Evolutionary conservation across 192 early-diverging fungal species (phyloP), one percentile per base, ranked within the genome.

Genomic region (Coemansia sp.): DNA sequence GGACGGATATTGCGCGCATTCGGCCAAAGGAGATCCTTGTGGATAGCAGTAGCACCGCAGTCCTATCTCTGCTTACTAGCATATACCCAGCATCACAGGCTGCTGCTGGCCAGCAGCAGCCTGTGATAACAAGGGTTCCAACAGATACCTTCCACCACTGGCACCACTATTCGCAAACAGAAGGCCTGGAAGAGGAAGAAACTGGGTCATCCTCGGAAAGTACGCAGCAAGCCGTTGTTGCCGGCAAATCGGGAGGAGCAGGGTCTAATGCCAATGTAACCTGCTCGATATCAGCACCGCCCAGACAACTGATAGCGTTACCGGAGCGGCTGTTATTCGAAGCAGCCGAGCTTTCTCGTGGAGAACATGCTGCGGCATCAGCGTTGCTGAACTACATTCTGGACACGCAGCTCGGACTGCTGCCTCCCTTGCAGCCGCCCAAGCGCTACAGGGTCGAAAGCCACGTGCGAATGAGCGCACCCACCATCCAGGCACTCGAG

Each of bases 11-110:
- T 30, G 84, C 87, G 6, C 87, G 93, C 47, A 94, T 98, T 50
- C 83, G 87, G 15, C 96, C 96, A 0, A 78, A 82, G 13, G 96
- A 98, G 74, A 85, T 96, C 15, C 67, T 98, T 7, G 52, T 90
- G 8, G 83, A 68, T 17, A 44, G 62, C 45, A 31, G 81, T 30
- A 50, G 68, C 31, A 53, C 29, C 5, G 10, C 31, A 2, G 64
- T 61, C 13, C 54, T 48, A 3, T 6, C 28, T 25, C 42, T 67
- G 9, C 17, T 71, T 0, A 47, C 41, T 14, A 29, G 45, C 6
- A 55, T 66, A 0, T 62, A 62, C 17, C 67, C 64, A 17, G 28
- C 56, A 25, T 62, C 60, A 3, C 65, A 28, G 14, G 30, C 52
- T 3, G 45, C 47, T 5, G 37, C n/a, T 20, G 63, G 42, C 28